Evolutionary conservation across 163 green algal genomes (phyloP), one percentile per base, ranked within the genome.

Genomic region (Volvox carteri): DNA sequence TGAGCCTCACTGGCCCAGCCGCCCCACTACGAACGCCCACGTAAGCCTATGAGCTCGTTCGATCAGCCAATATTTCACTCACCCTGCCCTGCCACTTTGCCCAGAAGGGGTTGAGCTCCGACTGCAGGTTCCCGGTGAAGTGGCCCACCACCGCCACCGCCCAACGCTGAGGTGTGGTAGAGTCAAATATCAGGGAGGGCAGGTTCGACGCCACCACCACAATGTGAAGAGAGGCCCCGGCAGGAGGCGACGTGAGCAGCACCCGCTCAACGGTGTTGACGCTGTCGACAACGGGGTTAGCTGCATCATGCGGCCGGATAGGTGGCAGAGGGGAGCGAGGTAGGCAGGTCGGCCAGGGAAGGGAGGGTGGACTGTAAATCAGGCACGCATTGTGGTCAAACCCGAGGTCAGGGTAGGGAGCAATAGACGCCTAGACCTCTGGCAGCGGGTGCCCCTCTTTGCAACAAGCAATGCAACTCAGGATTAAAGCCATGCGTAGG

Each of bases 201-300:
- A 77, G n/a, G 28, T 7, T 12, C 41, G 44, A 2, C 12, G 78
- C 58, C 41, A 21, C 11, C 14, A 86, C 60, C 16, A n/a, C 25
- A n/a, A 86, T 65, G 58, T 3, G 28, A 30, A 62, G 25, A 88
- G 11, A 50, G 37, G 62, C 30, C 65, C 33, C 62, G 85, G 30
- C 5, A 33, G 42, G 42, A n/a, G 4, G 33, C 35, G 70, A 21
- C 14, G 7, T 72, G 21, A 85, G 54, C 4, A 30, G 56, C 56
- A 85, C 78, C 5, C 56, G 39, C 37, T 85, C 78, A 28, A 85
- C 54, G 14, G 60, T 77, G 78, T 86, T 86, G 58, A 23, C 4
- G 14, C 56, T 33, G 78, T 86, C 78, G 28, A 39, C 21, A 37
- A 42, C 28, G 6, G 58, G 78, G 23, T 7, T 16, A 23, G 18